Evolutionary conservation across 768 basidiomycete genomes (phyloP).

Genomic region (Galerina sulciceps): DNA sequence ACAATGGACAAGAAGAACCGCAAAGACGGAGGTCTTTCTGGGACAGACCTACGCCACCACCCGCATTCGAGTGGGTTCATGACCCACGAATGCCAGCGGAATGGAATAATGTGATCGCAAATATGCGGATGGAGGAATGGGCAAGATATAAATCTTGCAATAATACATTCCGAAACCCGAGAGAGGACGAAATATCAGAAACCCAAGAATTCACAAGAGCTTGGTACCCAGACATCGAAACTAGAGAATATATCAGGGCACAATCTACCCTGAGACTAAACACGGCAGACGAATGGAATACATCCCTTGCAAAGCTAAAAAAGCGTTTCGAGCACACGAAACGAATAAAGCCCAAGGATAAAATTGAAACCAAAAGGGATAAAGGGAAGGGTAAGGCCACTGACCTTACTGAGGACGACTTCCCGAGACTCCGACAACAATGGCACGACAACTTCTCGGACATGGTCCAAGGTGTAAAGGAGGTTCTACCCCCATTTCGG

Average conservation of each 20-base stretch:
- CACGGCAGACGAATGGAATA: no score
- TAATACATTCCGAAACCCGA: neutral
- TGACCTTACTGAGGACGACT: neutral
- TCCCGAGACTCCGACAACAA: constrained; percentile 9
- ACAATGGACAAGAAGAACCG: neutral
- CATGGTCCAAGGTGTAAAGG: constrained; percentile 9
- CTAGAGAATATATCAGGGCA: no score
- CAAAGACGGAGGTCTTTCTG: constrained; percentile 2
- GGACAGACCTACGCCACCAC: constrained; percentile 17
- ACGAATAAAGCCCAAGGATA: neutral
- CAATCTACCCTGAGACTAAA: no score
- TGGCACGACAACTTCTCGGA: constrained; percentile 4
- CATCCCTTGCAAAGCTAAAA: no score
- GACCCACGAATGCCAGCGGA: constrained; percentile 23
- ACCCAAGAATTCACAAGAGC: neutral
- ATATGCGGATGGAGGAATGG: neutral
- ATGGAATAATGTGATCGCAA: constrained; percentile 21
- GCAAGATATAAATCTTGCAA: neutral
- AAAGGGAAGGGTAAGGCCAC: constrained; percentile 5
- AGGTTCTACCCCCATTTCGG: constrained; percentile 6
- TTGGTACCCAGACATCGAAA: no score
- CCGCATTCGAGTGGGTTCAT: constrained; percentile 12
- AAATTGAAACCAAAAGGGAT: no score
- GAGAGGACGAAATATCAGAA: constrained; percentile 1
- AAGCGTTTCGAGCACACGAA: neutral